Evolutionary conservation across 2,329 filamentous ascomycete species (phyloP).

Genomic region (Plenodomus biglobosus): DNA sequence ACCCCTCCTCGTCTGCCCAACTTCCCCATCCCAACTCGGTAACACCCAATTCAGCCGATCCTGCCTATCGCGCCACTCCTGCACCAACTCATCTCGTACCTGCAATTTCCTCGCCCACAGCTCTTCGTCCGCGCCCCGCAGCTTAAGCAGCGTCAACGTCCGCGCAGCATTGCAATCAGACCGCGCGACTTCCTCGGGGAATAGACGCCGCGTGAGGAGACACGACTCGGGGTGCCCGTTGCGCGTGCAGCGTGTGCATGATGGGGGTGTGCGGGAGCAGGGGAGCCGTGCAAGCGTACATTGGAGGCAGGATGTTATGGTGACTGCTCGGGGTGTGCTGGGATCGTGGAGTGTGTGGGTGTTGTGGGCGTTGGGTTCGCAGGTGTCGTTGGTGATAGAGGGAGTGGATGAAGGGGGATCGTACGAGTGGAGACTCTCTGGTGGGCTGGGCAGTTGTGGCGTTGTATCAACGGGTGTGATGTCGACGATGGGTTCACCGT

Average conservation of each 20-base stretch:
- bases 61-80: slow-evolving; percentile 11
- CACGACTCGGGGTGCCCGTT: slow-evolving; percentile 18
- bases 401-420: not conserved
- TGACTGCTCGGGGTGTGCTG: slow-evolving; percentile 14
- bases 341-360: not conserved
- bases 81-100: slow-evolving; percentile 9
- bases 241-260: slow-evolving; percentile 33
- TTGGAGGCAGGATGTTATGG: slow-evolving; percentile 34
- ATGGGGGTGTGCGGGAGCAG: slow-evolving; percentile 32
- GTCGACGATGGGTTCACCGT: not conserved
- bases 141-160: slow-evolving; percentile 21
- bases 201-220: slow-evolving; percentile 25
- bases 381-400: not conserved
- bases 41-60: slow-evolving; percentile 34
- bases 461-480: not conserved
- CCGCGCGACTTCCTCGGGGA: slow-evolving; percentile 14
- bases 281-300: slow-evolving; percentile 28
- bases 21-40: not conserved
- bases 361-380: not conserved
- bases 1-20: slow-evolving; percentile 6
- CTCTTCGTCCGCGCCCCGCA: slow-evolving; percentile 14
- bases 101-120: slow-evolving; percentile 19
- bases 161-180: not conserved
- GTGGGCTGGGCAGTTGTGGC: not conserved
- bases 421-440: not conserved